Base-by-base conservation (phyloP, 345 rosid species). In the Hypericum perforatum region DNA sequence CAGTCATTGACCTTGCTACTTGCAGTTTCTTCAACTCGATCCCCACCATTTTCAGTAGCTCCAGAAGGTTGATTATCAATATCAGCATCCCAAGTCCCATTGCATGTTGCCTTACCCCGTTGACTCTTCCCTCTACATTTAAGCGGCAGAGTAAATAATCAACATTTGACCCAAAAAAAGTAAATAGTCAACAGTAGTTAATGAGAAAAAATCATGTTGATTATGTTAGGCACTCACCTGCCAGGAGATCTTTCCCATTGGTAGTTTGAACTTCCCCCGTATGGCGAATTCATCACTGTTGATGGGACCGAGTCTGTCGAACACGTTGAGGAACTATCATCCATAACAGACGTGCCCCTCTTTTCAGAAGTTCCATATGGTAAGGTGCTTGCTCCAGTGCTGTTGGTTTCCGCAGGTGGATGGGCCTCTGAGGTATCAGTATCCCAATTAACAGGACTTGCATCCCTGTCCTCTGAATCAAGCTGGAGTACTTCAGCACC, bases 251-350 rank as follows among this genome's bases (percentile, higher is more conserved):
- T 79, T 64, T 77, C 75, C 59, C 58, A 69, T 37, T 66, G 86
- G 63, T 57, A 44, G 60, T 67, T 78, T 15, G 74, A 62, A 60
- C 60, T 81, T 57, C 74, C 82, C 58, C 74, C 85, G 54, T 70
- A 69, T 41, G 81, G 74, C 15, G 85, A 86, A 74, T 71, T 78
- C 63, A 70, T 72, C 47, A 72, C 81, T 57, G 74, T 75, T 8
- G 92, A 78, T 43, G 76, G 92, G 44, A 82, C 74, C 0, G 92
- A 87, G 56, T 91, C 95, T 8, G 84, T 79, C 13, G 96, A 87
- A 66, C 94, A 86, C 0, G 95, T 81, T 45, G 96, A 87, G 40
- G 98, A 88, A 75, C 94, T 92, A 74, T 92, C 98, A 80, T 85
- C 94, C 79, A 83, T 69, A 39, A 60, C 63, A 46, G 72, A 78